Base-by-base conservation (phyloP, 2,329 filamentous ascomycete genomes). In the Aureobasidium melanogenum region DNA sequence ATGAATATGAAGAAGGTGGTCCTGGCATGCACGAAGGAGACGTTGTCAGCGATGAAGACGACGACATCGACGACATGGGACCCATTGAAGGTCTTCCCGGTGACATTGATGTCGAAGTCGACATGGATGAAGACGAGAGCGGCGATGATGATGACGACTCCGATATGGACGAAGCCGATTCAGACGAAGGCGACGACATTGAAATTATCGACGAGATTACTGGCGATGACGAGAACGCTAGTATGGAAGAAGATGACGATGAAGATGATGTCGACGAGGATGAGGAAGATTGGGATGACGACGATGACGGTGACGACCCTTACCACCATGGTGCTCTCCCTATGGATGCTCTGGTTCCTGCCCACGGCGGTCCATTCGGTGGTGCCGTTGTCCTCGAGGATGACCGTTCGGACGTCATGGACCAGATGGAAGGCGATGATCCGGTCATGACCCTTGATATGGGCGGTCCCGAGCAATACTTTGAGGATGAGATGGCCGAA, bases 31-130 rank as follows among this genome's bases (percentile, higher is more conserved):
- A 93, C 69, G 89, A 89, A 62, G 89, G 91, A 68, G 89, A 94
- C 66, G 88, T 93, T 61, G 86, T 96, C 62, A 96, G 92, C 69
- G 93, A 95, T 69, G 89, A 94, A 62, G 90, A 95, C 63, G 81
- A 88, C 64, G 90, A 95, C 62, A 82, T 91, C 56, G 86, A 86
- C 64, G 89, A 86, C 41, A 92, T 95, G 81, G 93, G 91, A 6
- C 80, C 80, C 12, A 83, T 87, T 54, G 84, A 87, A 77, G 84
- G 84, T 61, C 74, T 86, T 43, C 78, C 83, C 41, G 84, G 84
- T 15, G 84, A 86, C 67, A 74, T 78, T n/a, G 77, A 76, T 26
- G 80, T 85, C 74, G 86, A 89, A 39, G 89, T 97, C 56, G 92
- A 96, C 77, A 88, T 97, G 67, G 89, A 96, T 64, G 88, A 89